Base-by-base conservation (phyloP, 179 eudicot genomes). In the Silene noctiflora region DNA sequence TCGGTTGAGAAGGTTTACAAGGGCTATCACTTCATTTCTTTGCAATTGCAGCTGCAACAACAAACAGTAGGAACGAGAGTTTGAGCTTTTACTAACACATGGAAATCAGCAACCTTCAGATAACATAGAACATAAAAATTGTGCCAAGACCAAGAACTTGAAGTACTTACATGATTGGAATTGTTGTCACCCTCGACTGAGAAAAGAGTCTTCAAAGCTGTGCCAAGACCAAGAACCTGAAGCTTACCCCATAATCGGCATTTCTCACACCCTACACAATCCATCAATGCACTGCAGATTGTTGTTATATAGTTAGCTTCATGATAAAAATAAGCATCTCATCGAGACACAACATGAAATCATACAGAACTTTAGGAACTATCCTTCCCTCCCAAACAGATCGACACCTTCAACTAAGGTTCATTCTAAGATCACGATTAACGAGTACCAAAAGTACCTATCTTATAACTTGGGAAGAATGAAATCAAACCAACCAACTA, bases 161-260 rank as follows among this genome's bases (percentile, higher is more conserved):
- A 29, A 29, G 33, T 29, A 39, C 13, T 17, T 27, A 64, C 1
- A 12, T 86, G 85, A 76, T 81, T 82, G 3, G 78, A 65, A 48
- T 78, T 73, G 65, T 81, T 72, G 68, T 79, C 82, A 77, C 81
- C 84, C 53, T 89, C 84, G 29, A 87, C 87, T 71, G 97, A 88
- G 83, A 95, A 91, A n/a, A 95, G 91, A 75, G 86, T 95, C 84
- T 95, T 91, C 58, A 95, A 81, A 19, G 97, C 97, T 56, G 99
- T 95, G 70, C 99, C 99, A 65, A 95, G 93, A 78, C 99, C 99
- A 81, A 88, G 96, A 80, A 93, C 91, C 82, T 95, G 99, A 39
- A 95, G 90, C 82, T 95, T 95, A 74, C 99, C 99, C 99, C 99
- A 95, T 16, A 95, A 89, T 27, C 96, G 92, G 74, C 99, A 95